Evolutionary conservation across 2,329 filamentous ascomycete genomes (phyloP).

Genomic region (Neofusicoccum umdonicola): DNA sequence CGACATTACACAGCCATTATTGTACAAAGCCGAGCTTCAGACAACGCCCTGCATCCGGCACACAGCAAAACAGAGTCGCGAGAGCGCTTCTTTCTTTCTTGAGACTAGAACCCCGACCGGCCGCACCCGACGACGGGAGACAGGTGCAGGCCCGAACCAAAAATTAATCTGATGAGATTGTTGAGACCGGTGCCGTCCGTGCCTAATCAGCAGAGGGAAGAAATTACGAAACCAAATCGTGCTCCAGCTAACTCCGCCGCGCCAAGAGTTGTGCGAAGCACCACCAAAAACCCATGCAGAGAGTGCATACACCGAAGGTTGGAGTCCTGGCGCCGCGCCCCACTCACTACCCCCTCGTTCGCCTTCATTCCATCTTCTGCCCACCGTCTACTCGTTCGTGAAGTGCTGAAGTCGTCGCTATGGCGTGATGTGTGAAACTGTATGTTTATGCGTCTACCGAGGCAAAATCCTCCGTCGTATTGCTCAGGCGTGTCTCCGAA

Average conservation of each 20-base stretch:
- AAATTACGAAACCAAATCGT: constrained; percentile 14
- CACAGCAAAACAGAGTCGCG: constrained; percentile 5
- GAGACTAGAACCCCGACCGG: constrained; percentile 1
- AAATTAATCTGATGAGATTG: constrained; percentile 5
- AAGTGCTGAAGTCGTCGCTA: not conserved
- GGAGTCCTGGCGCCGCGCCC: not conserved
- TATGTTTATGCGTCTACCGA: constrained; percentile 3
- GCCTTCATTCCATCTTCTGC: not conserved
- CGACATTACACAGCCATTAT: constrained; percentile 8
- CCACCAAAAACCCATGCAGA: constrained; percentile 12
- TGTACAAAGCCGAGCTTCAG: constrained; percentile 9
- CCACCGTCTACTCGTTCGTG: constrained; percentile 5
- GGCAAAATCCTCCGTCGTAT: constrained; percentile 4
- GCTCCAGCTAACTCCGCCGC: constrained; percentile 9
- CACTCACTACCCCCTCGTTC: not conserved
- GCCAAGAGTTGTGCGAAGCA: constrained; percentile 12
- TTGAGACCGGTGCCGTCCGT: not conserved
- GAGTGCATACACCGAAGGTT: constrained; percentile 9
- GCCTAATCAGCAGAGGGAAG: not conserved
- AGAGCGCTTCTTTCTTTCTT: constrained; percentile 14
- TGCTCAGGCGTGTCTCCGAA: constrained; percentile 2
- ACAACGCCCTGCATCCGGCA: constrained; percentile 11
- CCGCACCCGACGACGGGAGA: not conserved
- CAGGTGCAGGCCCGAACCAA: not conserved
- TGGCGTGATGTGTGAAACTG: not conserved